Percentiles rank a stretch among this genome's conserved stretches.
Evolutionary conservation across 1,284 basidiomycete species (phyloP).

Genomic region (Schizophyllum commune): DNA sequence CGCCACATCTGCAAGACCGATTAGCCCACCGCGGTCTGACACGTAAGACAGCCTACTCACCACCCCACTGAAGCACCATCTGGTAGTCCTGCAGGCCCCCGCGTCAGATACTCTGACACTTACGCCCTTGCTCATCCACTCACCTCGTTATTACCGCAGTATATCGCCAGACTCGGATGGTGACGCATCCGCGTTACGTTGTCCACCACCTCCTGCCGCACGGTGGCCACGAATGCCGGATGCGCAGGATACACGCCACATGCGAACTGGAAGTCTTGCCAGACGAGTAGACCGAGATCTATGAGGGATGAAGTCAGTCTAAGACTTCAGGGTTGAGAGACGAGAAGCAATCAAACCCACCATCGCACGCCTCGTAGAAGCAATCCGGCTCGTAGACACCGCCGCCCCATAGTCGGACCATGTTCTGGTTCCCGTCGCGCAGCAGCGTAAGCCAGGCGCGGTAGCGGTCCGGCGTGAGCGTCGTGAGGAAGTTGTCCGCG

Average conservation of each 20-base stretch:
- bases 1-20: slow-evolving; percentile 24
- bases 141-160: slow-evolving; percentile 81
- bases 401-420: slow-evolving; percentile 80
- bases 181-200: slow-evolving; percentile 67
- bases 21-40: slow-evolving; percentile 32
- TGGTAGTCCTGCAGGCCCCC: slow-evolving; percentile 48
- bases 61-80: slow-evolving; percentile 61
- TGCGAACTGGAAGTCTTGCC: slow-evolving; percentile 88
- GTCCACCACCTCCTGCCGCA: slow-evolving; percentile 63
- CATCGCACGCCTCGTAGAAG: slow-evolving; percentile 79
- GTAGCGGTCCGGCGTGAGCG: slow-evolving; percentile 59
- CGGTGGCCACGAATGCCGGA: slow-evolving; percentile 58
- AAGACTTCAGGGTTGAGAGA: slow-evolving; percentile 59
- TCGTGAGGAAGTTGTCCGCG: slow-evolving; percentile 81
- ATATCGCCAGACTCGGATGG: slow-evolving; percentile 79
- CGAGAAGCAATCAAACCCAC: slow-evolving; percentile 27
- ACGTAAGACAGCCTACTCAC: slow-evolving; percentile 67
- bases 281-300: slow-evolving; percentile 58
- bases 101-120: too few relatives aligned
- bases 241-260: slow-evolving; percentile 81
- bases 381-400: slow-evolving; percentile 73
- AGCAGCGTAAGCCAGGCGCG: slow-evolving; percentile 67
- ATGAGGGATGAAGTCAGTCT: slow-evolving; percentile 17
- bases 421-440: slow-evolving; percentile 77
- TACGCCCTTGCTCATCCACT: too few relatives aligned